Conservation (phyloP, 2,329 filamentous ascomycete genomes). For the Trichoderma sp. region DNA sequence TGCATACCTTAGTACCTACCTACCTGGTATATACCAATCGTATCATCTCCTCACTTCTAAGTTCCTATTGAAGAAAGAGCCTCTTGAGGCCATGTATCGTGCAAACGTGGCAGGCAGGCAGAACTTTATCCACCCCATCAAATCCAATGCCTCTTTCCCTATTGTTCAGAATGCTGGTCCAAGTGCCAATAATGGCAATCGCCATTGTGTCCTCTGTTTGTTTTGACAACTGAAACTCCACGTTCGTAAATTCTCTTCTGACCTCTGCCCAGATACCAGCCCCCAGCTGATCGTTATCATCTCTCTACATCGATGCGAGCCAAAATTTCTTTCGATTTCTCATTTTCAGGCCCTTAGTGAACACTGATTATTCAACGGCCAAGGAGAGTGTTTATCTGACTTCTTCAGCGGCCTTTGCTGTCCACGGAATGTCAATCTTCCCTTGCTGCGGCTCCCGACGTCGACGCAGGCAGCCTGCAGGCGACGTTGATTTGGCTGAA, state of each 20-base stretch:
- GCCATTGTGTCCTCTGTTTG: neutral
- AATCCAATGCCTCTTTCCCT: neutral
- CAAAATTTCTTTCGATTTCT: slow-evolving; percentile 11
- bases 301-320: slow-evolving; percentile 9
- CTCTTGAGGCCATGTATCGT: neutral
- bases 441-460: slow-evolving; percentile 23
- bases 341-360: slow-evolving; percentile 19
- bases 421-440: slow-evolving; percentile 24
- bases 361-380: slow-evolving; percentile 18
- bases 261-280: neutral
- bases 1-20: no score
- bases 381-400: neutral
- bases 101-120: neutral
- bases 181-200: neutral
- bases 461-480: slow-evolving; percentile 4
- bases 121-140: neutral
- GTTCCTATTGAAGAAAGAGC: neutral
- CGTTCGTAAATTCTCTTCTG: neutral
- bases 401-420: neutral
- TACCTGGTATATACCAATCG: neutral
- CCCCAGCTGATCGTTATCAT: slow-evolving; percentile 3
- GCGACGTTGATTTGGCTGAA: slow-evolving; percentile 3
- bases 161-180: neutral
- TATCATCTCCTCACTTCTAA: neutral
- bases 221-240: neutral